Evolutionary conservation across 768 basidiomycete species (phyloP).

Genomic region (Tricholoma sp.): DNA sequence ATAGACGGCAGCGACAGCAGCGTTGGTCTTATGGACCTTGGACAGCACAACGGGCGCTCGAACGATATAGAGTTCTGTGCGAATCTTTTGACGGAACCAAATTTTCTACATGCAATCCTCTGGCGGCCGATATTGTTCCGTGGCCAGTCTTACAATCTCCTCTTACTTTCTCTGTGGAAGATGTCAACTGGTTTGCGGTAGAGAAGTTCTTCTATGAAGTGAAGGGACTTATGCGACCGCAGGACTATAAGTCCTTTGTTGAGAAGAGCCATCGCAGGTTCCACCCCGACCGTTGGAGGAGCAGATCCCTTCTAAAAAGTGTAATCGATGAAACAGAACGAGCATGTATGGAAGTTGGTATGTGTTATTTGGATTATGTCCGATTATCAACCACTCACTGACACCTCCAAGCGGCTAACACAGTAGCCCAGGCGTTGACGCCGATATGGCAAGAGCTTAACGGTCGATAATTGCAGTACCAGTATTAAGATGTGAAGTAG

Average conservation of each 20-base stretch:
- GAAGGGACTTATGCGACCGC: conserved; percentile 43
- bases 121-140: conserved; percentile 61
- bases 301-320: conserved; percentile 55
- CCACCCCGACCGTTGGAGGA: conserved; percentile 79
- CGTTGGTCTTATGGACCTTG: conserved; percentile 60
- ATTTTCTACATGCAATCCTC: conserved; percentile 45
- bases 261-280: conserved; percentile 71
- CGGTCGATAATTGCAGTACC: conserved; percentile 8
- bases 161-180: conserved; percentile 47
- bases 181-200: conserved; percentile 68
- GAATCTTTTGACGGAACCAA: conserved; percentile 61
- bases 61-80: conserved; percentile 57
- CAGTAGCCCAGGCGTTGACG: conserved; percentile 69
- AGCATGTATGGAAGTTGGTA: conserved; percentile 62
- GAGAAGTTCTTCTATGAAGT: conserved; percentile 64
- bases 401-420: conserved; percentile 40
- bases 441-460: conserved; percentile 53
- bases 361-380: conserved; percentile 14
- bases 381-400: background rate
- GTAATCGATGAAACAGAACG: conserved; percentile 54
- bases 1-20: conserved; percentile 41
- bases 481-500: too few species aligned
- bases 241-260: conserved; percentile 62
- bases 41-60: conserved; percentile 62
- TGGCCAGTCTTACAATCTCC: conserved; percentile 71